Conservation (phyloP, 2,329 filamentous ascomycete species). For the Macrophomina pseudophaseolina region DNA sequence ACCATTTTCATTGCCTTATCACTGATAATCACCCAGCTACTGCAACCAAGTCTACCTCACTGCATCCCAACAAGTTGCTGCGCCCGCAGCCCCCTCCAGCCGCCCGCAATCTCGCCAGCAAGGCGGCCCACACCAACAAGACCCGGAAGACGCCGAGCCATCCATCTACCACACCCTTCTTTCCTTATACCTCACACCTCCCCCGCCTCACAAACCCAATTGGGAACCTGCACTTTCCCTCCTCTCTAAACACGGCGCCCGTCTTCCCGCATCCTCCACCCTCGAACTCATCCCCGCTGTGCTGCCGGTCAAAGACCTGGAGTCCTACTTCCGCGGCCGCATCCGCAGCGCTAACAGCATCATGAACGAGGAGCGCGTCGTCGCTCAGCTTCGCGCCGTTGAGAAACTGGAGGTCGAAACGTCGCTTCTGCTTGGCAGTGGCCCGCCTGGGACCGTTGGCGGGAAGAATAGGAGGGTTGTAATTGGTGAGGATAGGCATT, state of each 20-base stretch:
- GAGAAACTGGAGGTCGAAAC: slow-evolving; percentile 80
- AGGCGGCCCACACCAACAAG: slow-evolving; percentile 42
- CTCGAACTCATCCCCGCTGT: slow-evolving; percentile 82
- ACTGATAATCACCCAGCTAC: slow-evolving; percentile 55
- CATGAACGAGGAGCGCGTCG: slow-evolving; percentile 79
- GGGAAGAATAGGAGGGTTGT: slow-evolving; percentile 73
- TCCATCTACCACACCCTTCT: slow-evolving; percentile 94
- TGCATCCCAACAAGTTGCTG: slow-evolving; percentile 30
- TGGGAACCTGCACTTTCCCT: slow-evolving; percentile 82
- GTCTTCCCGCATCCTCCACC: slow-evolving; percentile 85
- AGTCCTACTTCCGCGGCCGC: slow-evolving; percentile 88
- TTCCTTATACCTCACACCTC: slow-evolving; percentile 84
- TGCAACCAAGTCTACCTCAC: slow-evolving; percentile 82
- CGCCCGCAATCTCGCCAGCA: slow-evolving; percentile 11
- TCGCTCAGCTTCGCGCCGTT: slow-evolving; percentile 76
- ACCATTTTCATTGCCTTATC: slow-evolving; percentile 55
- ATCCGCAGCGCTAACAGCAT: slow-evolving; percentile 85
- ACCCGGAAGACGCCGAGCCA: slow-evolving; percentile 62
- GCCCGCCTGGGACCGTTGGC: slow-evolving; percentile 61
- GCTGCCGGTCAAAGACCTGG: slow-evolving; percentile 78
- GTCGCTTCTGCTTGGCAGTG: slow-evolving; percentile 73
- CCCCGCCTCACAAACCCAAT: slow-evolving; percentile 71
- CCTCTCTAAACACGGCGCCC: slow-evolving; percentile 89
- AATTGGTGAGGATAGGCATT: slow-evolving; percentile 86
- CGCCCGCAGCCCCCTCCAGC: slow-evolving; percentile 31